Evolutionary conservation across 2,329 filamentous ascomycete genomes (phyloP).

Genomic region (Colletotrichum sp.): DNA sequence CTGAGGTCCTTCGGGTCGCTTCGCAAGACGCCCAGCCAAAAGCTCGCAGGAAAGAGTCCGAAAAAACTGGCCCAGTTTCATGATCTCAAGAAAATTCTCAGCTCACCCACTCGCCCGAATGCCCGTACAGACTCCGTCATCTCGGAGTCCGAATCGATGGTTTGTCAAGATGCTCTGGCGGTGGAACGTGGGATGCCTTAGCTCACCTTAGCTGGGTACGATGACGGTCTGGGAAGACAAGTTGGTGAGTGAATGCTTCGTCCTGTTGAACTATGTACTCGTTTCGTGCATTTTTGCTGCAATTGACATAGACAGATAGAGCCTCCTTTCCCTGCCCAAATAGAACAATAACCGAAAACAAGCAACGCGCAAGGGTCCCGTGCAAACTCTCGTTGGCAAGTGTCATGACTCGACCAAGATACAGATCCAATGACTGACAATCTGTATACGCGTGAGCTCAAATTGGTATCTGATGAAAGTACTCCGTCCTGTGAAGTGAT

Average conservation of each 20-base stretch:
- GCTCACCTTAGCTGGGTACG: not conserved
- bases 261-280: conserved; percentile 17
- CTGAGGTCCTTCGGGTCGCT: not conserved
- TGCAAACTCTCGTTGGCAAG: conserved; percentile 1
- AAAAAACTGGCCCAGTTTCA: not conserved
- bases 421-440: conserved; percentile 19
- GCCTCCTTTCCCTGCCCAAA: conserved; percentile 3
- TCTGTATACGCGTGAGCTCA: conserved; percentile 21
- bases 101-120: not conserved
- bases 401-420: not conserved
- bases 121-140: not conserved
- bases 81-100: not conserved
- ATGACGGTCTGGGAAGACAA: not conserved
- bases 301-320: conserved; percentile 13
- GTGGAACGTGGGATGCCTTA: not conserved
- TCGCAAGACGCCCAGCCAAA: not conserved
- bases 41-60: not conserved
- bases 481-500: conserved; percentile 16
- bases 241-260: conserved; percentile 15
- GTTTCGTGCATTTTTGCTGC: conserved; percentile 2
- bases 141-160: conserved; percentile 5
- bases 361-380: conserved; percentile 5
- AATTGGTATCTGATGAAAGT: conserved; percentile 22
- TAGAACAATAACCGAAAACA: not conserved
- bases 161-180: not conserved